Evolutionary conservation across 371 early-diverging fungal species (phyloP).

Genomic region (Actinomortierella ambigua): DNA sequence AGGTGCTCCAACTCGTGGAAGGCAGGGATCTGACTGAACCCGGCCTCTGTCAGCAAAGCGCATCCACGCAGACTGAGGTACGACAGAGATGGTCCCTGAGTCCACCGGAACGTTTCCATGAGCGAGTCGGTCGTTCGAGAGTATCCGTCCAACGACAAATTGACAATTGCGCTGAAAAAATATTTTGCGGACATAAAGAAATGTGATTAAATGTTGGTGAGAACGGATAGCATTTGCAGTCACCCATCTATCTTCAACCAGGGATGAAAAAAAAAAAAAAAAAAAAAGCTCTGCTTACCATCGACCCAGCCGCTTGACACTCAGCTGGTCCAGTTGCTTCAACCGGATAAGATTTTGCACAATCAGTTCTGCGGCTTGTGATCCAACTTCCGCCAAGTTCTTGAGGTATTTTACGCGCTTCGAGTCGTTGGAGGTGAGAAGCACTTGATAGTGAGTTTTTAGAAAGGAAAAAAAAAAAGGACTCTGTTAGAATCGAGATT

Average conservation of each 20-base stretch:
- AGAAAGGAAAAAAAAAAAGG: background rate
- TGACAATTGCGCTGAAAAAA: constrained; percentile 21
- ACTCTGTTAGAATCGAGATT: no score
- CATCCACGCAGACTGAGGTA: constrained; percentile 35
- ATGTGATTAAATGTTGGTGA: background rate
- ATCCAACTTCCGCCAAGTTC: constrained; percentile 19
- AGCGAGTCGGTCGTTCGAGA: constrained; percentile 42
- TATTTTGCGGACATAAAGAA: background rate
- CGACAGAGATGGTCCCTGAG: constrained; percentile 27
- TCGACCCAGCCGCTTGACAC: constrained; percentile 19
- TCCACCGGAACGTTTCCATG: constrained; percentile 28
- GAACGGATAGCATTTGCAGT: background rate
- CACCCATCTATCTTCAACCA: no score
- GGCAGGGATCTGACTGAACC: constrained; percentile 26
- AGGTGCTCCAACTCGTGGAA: constrained; percentile 35
- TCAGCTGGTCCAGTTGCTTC: constrained; percentile 35
- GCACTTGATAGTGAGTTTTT: background rate
- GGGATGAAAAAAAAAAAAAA: background rate
- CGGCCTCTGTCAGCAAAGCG: constrained; percentile 26
- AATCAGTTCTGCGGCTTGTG: constrained; percentile 29
- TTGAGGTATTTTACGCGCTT: constrained; percentile 20
- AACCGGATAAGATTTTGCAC: constrained; percentile 32
- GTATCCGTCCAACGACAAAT: constrained; percentile 35
- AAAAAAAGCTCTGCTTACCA: constrained; percentile 14
- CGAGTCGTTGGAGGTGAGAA: constrained; percentile 24